phyloP scores from a whole-genome alignment of 305 asterid species.

The Fraxinus nigra region DNA sequence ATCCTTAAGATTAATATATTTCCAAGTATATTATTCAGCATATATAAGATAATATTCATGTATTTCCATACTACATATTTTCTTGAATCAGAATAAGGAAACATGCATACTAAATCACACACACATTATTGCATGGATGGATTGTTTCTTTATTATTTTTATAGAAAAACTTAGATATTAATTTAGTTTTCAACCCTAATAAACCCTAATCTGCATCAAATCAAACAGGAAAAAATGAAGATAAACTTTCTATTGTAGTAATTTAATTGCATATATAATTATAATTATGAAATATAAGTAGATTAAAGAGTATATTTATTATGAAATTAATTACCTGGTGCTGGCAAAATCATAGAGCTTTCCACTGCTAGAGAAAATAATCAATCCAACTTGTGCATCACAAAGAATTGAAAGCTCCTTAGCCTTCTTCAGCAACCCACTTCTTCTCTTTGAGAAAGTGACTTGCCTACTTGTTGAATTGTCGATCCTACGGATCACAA shows the following conservation, averaged over 20 bases:
- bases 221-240: background rate
- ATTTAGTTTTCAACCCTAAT: background rate
- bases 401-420: constrained; percentile 57
- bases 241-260: background rate
- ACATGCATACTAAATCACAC: background rate
- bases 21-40: too few species aligned
- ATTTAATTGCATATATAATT: background rate
- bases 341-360: constrained; percentile 54
- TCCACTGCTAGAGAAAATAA: constrained; percentile 54
- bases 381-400: constrained; percentile 61
- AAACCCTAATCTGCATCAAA: background rate
- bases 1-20: background rate
- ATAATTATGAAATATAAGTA: background rate
- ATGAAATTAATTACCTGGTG: constrained; percentile 36
- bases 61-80: too few species aligned
- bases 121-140: background rate
- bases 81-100: background rate
- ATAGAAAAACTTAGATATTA: background rate
- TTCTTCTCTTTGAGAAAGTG: constrained; percentile 56
- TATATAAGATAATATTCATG: too few species aligned
- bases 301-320: background rate
- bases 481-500: constrained; percentile 56
- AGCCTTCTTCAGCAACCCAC: constrained; percentile 60
- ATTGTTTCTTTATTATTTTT: background rate
- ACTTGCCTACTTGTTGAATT: constrained; percentile 59